Base-by-base conservation (phyloP, 495 filamentous ascomycete species). In the Penicillium alfredii region DNA sequence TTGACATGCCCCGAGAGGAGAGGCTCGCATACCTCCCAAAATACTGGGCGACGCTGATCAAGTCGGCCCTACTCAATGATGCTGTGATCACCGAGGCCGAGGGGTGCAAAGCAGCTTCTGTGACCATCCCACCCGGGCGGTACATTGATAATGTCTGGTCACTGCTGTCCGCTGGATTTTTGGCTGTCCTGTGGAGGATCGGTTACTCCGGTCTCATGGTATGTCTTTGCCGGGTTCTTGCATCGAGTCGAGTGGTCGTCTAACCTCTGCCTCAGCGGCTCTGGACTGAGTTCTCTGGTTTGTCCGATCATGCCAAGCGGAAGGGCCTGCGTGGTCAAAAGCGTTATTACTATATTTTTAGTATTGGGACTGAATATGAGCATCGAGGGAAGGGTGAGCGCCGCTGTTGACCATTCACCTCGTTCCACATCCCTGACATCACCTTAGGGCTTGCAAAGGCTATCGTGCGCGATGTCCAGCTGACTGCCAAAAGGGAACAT, bases 291-390 rank as follows among this genome's bases (percentile, higher is more conserved):
- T 47, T 56, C 30, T 56, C 48, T 1, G 49, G 49, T 9, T 50
- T 56, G 55, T 48, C 49, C 13, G 46, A 56, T 17, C 43, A 50
- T 7, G 55, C 55, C 3, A 59, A 53, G 16, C 41, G 24, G 35
- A 51, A 40, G 4, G 55, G 49, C 10, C 43, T 59, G 0, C 43
- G 29, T 4, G 52, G 52, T 19, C 40, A 56, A 6, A 45, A 35
- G 22, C 30, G 20, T 2, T 59, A 53, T 24, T 59, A 59, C 30
- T 59, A 59, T 28, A 22, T 59, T 24, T 59, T 56, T 33, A 56
- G 45, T 22, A 42, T 59, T 10, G 52, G 55, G 1, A 59, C 55
- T 3, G 52, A 59, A 27, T 26, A 22, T 20, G 45, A 56, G 22
- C 46, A 59, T 32, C 52, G 53, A 2, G 46, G 55, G 1, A 56